These are phyloP conservation scores for Tremellales sp. DNA, from an alignment of 1,284 basidiomycete genomes.

Conservation along the genomic window DNA sequence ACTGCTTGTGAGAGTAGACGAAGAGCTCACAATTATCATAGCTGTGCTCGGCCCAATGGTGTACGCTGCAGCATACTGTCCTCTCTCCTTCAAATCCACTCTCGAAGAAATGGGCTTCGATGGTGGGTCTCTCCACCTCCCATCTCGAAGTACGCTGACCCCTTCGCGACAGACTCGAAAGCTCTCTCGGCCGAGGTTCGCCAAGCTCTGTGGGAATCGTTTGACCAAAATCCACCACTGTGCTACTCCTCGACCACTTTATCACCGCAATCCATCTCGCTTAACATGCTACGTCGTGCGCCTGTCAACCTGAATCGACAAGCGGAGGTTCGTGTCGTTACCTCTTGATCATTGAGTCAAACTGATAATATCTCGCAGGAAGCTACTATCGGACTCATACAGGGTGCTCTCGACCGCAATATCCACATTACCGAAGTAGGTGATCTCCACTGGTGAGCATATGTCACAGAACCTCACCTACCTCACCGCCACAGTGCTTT, in stretches of 20 bases:
- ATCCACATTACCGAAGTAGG: constrained; percentile 75
- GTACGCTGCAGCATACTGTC: constrained; percentile 92
- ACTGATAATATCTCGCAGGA: constrained; percentile 48
- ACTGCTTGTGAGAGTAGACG: constrained; percentile 7
- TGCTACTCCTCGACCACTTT: constrained; percentile 52
- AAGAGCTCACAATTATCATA: constrained; percentile 2
- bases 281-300: constrained; percentile 79
- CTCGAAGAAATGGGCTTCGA: constrained; percentile 84
- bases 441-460: constrained; percentile 1
- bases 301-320: constrained; percentile 90
- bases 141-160: constrained; percentile 47
- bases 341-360: background rate
- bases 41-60: constrained; percentile 85
- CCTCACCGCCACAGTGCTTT: constrained; percentile 64
- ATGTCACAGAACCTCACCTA: background rate
- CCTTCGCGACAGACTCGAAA: constrained; percentile 66
- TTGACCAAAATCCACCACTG: constrained; percentile 29
- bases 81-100: constrained; percentile 66
- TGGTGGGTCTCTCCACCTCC: constrained; percentile 45
- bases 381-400: constrained; percentile 84
- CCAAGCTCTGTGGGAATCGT: constrained; percentile 47
- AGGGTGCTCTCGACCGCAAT: constrained; percentile 72
- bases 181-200: constrained; percentile 73
- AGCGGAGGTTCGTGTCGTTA: constrained; percentile 55
- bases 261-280: constrained; percentile 80